Conservation (phyloP, 176 grass and related monocot genomes). For the Miscanthus lutarioriparius region DNA sequence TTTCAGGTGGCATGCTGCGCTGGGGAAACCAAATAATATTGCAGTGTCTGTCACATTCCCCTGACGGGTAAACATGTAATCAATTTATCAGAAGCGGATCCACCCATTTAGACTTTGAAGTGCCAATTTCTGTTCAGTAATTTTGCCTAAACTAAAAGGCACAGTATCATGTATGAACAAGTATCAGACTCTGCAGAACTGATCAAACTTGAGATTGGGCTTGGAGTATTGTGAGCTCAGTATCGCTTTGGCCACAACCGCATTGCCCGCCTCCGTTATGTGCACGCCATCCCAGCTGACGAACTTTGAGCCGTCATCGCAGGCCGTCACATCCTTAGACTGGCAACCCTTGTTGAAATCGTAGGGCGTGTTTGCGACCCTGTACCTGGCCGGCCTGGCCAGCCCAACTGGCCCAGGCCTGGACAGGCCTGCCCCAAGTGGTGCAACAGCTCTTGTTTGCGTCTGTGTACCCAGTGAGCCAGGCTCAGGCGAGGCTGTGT, state of each 20-base stretch:
- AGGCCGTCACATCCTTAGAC: constrained; percentile 12
- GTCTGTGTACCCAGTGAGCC: too few relatives aligned
- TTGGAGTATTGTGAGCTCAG: constrained; percentile 46
- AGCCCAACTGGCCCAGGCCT: too few relatives aligned
- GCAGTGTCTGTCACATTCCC: not conserved
- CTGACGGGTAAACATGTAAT: not conserved
- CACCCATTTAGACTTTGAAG: constrained; percentile 5
- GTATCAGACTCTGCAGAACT: constrained; percentile 61
- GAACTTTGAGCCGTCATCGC: constrained; percentile 41
- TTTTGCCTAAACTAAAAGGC: not conserved
- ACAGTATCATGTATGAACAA: not conserved
- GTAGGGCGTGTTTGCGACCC: too few relatives aligned
- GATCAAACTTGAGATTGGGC: constrained; percentile 56
- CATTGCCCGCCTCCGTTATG: constrained; percentile 42
- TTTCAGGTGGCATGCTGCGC: too few relatives aligned
- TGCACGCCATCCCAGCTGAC: constrained; percentile 58
- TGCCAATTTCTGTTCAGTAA: not conserved
- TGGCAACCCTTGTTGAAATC: constrained; percentile 41
- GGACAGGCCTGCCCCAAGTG: too few relatives aligned
- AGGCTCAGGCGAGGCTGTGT: too few relatives aligned
- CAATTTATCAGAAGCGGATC: not conserved
- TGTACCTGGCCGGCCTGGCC: too few relatives aligned
- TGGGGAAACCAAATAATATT: not conserved
- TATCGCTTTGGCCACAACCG: constrained; percentile 23
- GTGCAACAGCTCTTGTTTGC: too few relatives aligned